Evolutionary conservation across 208 protist genomes (phyloP).

Genomic region (Acanthamoeba comandoni): DNA sequence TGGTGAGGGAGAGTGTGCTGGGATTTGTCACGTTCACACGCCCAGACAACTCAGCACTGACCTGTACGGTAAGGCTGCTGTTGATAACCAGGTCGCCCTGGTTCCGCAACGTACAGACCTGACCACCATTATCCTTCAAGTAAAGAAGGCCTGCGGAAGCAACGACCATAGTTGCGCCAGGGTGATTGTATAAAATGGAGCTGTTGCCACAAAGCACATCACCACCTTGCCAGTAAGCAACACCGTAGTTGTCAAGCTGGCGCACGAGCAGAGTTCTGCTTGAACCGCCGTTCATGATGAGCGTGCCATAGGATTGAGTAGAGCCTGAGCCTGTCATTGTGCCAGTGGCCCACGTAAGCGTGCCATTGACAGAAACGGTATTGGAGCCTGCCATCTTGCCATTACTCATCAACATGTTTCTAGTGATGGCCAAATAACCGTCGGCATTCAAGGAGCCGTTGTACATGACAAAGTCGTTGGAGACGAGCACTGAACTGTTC

Average conservation of each 20-base stretch:
- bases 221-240: slow-evolving; percentile 56
- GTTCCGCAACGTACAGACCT: no score
- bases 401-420: slow-evolving; percentile 55
- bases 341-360: slow-evolving; percentile 1
- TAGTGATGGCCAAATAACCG: slow-evolving; percentile 14
- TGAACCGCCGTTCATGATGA: slow-evolving; percentile 28
- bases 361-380: slow-evolving; percentile 6
- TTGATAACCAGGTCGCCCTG: neutral
- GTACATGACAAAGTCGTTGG: slow-evolving; percentile 17
- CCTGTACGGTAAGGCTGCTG: slow-evolving; percentile 5
- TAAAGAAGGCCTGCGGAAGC: no score
- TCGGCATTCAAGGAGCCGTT: slow-evolving; percentile 33
- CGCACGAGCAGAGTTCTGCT: slow-evolving; percentile 43
- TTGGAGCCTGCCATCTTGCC: slow-evolving; percentile 55
- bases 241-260: slow-evolving; percentile 29
- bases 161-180: no score
- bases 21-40: no score
- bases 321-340: slow-evolving; percentile 48
- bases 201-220: slow-evolving; percentile 38
- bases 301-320: slow-evolving; percentile 36
- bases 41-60: neutral
- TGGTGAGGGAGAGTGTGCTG: neutral
- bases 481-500: neutral
- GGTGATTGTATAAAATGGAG: neutral
- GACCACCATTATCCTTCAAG: no score